These are phyloP conservation scores for Panicum miliaceum DNA, from an alignment of 176 grass and related monocot genomes.

Conservation along the genomic window DNA sequence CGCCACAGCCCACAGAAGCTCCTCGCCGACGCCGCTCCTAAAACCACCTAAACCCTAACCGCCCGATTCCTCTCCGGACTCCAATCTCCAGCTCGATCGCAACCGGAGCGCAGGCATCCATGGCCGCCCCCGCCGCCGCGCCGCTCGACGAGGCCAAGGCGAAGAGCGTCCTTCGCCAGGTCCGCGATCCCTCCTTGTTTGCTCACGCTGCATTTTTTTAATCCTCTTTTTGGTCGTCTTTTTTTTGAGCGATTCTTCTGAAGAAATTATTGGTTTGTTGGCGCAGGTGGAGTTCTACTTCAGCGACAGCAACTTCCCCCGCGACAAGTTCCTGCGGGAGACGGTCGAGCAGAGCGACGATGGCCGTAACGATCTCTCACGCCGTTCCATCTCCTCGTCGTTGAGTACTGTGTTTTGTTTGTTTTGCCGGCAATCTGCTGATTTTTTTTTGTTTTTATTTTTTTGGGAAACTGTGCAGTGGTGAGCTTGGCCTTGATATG, in stretches of 20 bases:
- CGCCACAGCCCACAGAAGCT: neutral
- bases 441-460: neutral
- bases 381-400: neutral
- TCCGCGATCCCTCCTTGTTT: neutral
- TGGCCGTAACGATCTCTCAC: constrained; percentile 55
- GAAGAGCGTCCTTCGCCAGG: constrained; percentile 69
- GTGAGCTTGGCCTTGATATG: constrained; percentile 82
- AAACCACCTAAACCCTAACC: constrained; percentile 57
- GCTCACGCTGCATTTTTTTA: neutral
- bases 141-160: constrained; percentile 62
- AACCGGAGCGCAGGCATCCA: constrained; percentile 19
- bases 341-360: constrained; percentile 66
- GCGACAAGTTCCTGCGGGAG: constrained; percentile 70
- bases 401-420: neutral
- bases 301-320: constrained; percentile 78
- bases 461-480: constrained; percentile 47
- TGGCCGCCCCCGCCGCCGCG: constrained; percentile 38
- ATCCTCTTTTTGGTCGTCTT: neutral
- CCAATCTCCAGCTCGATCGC: neutral
- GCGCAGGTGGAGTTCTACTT: constrained; percentile 84
- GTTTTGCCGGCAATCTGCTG: neutral
- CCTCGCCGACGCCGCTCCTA: neutral
- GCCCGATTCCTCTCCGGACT: neutral
- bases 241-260: neutral
- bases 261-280: neutral